Evolutionary conservation across 768 basidiomycete species (phyloP).

Genomic region (Termitomyces sp.): DNA sequence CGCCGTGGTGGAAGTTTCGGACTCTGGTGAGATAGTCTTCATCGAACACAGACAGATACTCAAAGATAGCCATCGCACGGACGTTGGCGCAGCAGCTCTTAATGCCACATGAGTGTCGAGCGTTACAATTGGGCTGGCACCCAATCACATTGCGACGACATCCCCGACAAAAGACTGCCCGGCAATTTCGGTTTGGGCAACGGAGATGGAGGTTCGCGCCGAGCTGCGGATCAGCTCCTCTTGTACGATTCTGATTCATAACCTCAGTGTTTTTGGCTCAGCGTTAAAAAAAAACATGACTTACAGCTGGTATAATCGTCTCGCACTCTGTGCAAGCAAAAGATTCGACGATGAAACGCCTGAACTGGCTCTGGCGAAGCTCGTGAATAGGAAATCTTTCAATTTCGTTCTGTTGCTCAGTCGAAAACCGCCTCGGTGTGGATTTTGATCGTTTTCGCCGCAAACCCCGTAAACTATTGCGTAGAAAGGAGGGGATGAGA

Average conservation of each 20-base stretch:
- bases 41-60: constrained; percentile 7
- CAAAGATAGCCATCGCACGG: constrained; percentile 12
- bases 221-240: not conserved
- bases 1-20: not conserved
- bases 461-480: not conserved
- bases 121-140: not conserved
- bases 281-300: not conserved
- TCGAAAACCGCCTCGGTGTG: not conserved
- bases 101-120: not conserved
- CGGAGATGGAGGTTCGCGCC: constrained; percentile 1
- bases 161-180: constrained; percentile 2
- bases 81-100: constrained; percentile 7
- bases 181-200: not conserved
- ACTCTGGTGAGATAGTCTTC: constrained; percentile 1
- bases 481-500: not conserved
- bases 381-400: not conserved
- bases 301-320: constrained; percentile 1
- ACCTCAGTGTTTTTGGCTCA: not conserved
- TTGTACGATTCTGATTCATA: not conserved
- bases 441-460: not conserved
- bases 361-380: not conserved
- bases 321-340: not conserved
- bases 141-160: not conserved
- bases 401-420: not conserved
- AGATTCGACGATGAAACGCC: not conserved